Percentiles rank a stretch among this genome's conserved stretches.
These are phyloP conservation scores for Camellia granthamiana DNA, from an alignment of 148 eudicot species.

Conservation along the genomic window DNA sequence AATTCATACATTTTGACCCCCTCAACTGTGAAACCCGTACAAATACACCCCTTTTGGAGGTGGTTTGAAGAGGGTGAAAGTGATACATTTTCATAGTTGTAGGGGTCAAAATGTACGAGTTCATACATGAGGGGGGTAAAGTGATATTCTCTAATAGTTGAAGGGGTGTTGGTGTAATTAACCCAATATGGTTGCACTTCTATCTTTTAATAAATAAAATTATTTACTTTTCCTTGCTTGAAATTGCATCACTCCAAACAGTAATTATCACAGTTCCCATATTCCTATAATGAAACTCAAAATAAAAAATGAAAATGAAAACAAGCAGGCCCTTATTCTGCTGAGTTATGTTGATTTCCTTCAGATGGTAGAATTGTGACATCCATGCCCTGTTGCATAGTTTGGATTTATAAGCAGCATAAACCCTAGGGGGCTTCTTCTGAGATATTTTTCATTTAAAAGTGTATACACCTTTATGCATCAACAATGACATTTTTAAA, in stretches of 20 bases:
- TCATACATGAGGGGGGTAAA: too few relatives aligned
- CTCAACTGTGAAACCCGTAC: too few relatives aligned
- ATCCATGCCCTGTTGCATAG: not conserved
- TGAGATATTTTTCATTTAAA: not conserved
- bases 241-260: not conserved
- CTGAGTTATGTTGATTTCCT: not conserved
- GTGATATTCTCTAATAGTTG: too few relatives aligned
- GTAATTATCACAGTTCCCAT: not conserved
- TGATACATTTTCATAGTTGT: too few relatives aligned
- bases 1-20: too few relatives aligned
- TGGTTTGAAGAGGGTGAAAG: not conserved
- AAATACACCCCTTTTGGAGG: too few relatives aligned
- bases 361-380: not conserved
- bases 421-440: not conserved
- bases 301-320: not conserved
- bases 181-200: not conserved
- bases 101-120: too few relatives aligned
- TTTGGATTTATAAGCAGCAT: not conserved
- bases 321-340: too few relatives aligned
- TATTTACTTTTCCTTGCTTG: not conserved
- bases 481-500: not conserved
- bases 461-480: not conserved
- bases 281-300: not conserved
- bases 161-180: too few relatives aligned
- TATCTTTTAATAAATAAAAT: not conserved